Percentiles rank a stretch among this genome's conserved stretches.
Evolutionary conservation across 2,329 filamentous ascomycete genomes (phyloP).

Genomic region (Fusarium tjaetaba): DNA sequence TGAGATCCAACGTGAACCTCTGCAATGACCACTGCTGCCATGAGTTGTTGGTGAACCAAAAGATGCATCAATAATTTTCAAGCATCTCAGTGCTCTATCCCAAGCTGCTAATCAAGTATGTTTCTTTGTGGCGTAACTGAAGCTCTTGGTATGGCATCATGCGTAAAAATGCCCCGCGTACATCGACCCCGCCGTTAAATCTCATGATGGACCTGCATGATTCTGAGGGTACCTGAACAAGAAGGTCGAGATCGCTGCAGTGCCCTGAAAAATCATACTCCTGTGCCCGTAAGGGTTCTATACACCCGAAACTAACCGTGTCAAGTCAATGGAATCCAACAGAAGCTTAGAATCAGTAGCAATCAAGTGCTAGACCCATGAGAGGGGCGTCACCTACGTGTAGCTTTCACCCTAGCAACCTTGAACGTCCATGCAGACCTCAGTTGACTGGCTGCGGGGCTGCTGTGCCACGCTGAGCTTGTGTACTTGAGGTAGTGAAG

Average conservation of each 20-base stretch:
- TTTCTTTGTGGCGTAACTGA: not conserved
- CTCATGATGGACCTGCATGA: conserved; percentile 10
- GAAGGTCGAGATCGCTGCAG: not conserved
- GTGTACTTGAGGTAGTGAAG: not conserved
- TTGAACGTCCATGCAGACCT: not conserved
- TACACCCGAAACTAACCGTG: not conserved
- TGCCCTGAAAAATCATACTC: not conserved
- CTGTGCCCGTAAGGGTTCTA: not conserved
- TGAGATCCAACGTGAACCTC: not conserved
- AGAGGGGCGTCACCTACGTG: conserved; percentile 3
- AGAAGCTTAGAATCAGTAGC: conserved; percentile 13
- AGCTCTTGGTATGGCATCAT: conserved; percentile 1
- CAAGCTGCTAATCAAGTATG: not conserved
- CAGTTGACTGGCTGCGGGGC: conserved; percentile 17
- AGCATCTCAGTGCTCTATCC: too few relatives aligned
- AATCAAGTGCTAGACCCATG: not conserved
- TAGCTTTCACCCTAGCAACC: conserved; percentile 2
- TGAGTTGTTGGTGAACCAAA: not conserved
- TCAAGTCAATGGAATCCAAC: conserved; percentile 18
- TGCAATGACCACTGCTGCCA: not conserved
- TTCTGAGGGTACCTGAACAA: not conserved
- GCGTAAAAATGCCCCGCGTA: conserved; percentile 2
- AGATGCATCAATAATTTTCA: not conserved
- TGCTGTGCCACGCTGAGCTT: conserved; percentile 4
- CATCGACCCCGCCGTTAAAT: conserved; percentile 9